Percentiles rank a stretch among this genome's conserved stretches.
Conservation (phyloP, 352 stramenopile genomes). For the Phytophthora fragariaefolia region DNA sequence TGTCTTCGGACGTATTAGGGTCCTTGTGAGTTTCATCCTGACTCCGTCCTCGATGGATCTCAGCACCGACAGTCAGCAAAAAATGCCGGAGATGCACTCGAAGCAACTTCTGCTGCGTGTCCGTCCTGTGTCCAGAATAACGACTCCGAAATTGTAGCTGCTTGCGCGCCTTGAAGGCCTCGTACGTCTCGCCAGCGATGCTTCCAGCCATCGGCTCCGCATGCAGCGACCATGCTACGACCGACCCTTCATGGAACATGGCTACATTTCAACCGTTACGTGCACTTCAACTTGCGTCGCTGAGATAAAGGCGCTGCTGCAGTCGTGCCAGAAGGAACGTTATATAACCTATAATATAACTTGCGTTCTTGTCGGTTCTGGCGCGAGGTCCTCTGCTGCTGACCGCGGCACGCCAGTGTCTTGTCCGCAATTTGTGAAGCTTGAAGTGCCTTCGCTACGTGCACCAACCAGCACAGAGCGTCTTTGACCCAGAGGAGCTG, state of each 20-base stretch:
- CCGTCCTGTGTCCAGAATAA: slow-evolving; percentile 9
- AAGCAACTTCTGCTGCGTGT: slow-evolving; percentile 31
- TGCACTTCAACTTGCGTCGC: slow-evolving; percentile 6
- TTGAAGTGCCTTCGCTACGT: too few species aligned
- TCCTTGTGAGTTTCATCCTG: background rate
- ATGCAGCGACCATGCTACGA: slow-evolving; percentile 11
- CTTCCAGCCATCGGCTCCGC: slow-evolving; percentile 17
- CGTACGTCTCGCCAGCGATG: slow-evolving; percentile 22
- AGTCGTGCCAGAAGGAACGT: background rate
- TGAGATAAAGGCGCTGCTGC: background rate
- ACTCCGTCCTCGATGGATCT: slow-evolving; percentile 8
- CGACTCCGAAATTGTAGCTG: slow-evolving; percentile 23
- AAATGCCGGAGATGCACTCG: slow-evolving; percentile 41
- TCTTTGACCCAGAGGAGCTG: too few species aligned
- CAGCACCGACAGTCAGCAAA: slow-evolving; percentile 22
- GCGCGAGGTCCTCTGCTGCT: too few species aligned
- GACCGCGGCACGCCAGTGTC: too few species aligned
- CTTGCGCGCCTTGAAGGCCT: slow-evolving; percentile 32
- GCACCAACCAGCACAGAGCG: too few species aligned
- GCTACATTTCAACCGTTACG: slow-evolving; percentile 26
- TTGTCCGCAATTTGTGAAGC: too few species aligned
- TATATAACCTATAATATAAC: too few species aligned
- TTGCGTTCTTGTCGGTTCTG: too few species aligned
- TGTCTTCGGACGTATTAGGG: background rate
- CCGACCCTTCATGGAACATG: slow-evolving; percentile 32